Evolutionary conservation across 1,139 yeast genomes (phyloP).

Genomic region (Nakaseomyces uthaithaninus): DNA sequence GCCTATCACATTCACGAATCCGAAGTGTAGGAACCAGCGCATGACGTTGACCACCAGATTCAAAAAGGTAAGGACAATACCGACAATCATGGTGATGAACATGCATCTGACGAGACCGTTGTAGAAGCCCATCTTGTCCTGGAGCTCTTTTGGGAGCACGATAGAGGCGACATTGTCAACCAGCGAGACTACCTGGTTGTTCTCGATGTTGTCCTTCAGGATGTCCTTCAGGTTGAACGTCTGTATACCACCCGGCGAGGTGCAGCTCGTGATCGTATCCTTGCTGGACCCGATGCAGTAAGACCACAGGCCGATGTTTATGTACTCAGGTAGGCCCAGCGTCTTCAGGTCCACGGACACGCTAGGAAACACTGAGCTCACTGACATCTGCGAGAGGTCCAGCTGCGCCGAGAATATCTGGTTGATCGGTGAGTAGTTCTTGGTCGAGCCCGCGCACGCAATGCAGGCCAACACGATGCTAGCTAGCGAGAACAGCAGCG

Average conservation of each 20-base stretch:
- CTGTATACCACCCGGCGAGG: slow-evolving; percentile 28
- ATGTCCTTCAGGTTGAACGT: slow-evolving; percentile 21
- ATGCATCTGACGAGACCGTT: slow-evolving; percentile 25
- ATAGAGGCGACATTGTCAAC: slow-evolving; percentile 20
- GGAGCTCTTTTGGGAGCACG: slow-evolving; percentile 20
- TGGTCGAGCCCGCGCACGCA: slow-evolving; percentile 30
- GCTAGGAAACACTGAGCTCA: slow-evolving; percentile 15
- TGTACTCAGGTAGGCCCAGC: slow-evolving; percentile 22
- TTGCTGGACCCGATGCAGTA: slow-evolving; percentile 22
- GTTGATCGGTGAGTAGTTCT: slow-evolving; percentile 25
- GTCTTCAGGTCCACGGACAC: slow-evolving; percentile 9
- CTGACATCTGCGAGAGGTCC: slow-evolving; percentile 17
- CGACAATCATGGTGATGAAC: slow-evolving; percentile 26
- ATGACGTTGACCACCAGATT: slow-evolving; percentile 17
- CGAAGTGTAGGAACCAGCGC: slow-evolving; percentile 22
- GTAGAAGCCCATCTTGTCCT: slow-evolving; percentile 21
- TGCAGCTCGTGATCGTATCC: slow-evolving; percentile 19
- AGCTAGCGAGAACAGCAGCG: slow-evolving; percentile 21
- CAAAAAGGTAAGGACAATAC: slow-evolving; percentile 22
- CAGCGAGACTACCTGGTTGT: slow-evolving; percentile 17
- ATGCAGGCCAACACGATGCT: slow-evolving; percentile 25
- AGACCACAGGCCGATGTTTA: slow-evolving; percentile 31
- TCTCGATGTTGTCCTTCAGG: slow-evolving; percentile 20
- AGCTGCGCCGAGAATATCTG: slow-evolving; percentile 26
- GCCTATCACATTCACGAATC: slow-evolving; percentile 21